phyloP scores from a whole-genome alignment of 2,329 filamentous ascomycete species.

The Penicillium glabrum region DNA sequence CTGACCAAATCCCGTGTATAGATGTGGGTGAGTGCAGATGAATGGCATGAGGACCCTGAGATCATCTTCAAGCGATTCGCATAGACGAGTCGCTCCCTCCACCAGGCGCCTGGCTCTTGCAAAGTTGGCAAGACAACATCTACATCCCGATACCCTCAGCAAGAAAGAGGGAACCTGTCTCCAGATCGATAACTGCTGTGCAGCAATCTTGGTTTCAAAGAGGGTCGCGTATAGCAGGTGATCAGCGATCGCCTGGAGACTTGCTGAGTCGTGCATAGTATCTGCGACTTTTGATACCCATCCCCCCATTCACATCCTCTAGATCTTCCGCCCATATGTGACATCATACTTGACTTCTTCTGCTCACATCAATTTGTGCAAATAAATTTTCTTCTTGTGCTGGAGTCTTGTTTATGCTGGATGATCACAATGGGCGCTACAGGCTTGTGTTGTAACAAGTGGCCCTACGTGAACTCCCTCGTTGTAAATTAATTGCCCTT shows the following conservation, averaged over 20 bases:
- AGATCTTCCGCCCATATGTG: slow-evolving; percentile 6
- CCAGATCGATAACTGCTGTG: slow-evolving; percentile 2
- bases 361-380: slow-evolving; percentile 10
- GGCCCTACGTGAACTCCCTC: neutral
- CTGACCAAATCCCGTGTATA: slow-evolving; percentile 39
- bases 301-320: slow-evolving; percentile 9
- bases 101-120: neutral
- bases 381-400: slow-evolving; percentile 12
- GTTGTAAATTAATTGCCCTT: neutral
- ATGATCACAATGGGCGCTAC: neutral
- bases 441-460: neutral
- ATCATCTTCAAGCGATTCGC: slow-evolving; percentile 98
- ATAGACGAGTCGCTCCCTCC: slow-evolving; percentile 41
- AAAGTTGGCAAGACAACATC: neutral
- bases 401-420: neutral
- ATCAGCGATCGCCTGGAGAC: slow-evolving; percentile 12
- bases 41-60: slow-evolving; percentile 99
- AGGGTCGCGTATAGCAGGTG: slow-evolving; percentile 5
- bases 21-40: slow-evolving; percentile 99
- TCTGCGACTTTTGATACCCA: slow-evolving; percentile 34
- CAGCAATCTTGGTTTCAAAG: neutral
- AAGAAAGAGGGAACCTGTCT: slow-evolving; percentile 1
- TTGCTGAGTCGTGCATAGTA: slow-evolving; percentile 13
- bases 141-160: neutral
- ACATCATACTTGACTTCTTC: neutral